A percentile compares a stretch with the other conserved stretches of the same genome.
Evolutionary conservation across 83 land plant genomes (phyloP).

Genomic region (Thuja plicata): DNA sequence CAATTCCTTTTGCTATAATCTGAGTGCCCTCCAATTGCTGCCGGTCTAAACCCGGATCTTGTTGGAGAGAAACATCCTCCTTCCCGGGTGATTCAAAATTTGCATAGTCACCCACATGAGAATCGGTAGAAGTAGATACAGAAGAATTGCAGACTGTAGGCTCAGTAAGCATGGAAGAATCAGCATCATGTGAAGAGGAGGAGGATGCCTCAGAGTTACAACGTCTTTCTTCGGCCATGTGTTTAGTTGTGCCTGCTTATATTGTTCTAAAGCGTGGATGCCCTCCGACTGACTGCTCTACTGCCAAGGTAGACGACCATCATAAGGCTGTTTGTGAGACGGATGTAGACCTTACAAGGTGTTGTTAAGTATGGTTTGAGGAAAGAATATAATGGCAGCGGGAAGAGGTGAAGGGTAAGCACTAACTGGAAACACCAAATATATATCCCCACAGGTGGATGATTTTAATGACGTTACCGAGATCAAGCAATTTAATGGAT

Average conservation of each 20-base stretch:
- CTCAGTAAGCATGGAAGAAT: not conserved
- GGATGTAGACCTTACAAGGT: too few relatives aligned
- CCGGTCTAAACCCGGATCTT: not conserved
- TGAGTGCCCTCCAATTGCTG: not conserved
- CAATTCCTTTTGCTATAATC: slow-evolving; percentile 42
- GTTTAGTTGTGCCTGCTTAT: not conserved
- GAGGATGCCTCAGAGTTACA: not conserved
- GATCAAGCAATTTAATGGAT: too few relatives aligned
- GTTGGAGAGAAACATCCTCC: not conserved
- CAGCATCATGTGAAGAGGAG: not conserved
- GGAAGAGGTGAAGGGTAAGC: too few relatives aligned
- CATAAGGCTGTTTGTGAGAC: too few relatives aligned
- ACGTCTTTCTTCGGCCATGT: not conserved
- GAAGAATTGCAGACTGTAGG: not conserved
- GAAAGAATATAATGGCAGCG: too few relatives aligned
- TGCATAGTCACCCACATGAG: not conserved
- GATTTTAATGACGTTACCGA: too few relatives aligned
- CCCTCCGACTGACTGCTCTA: too few relatives aligned
- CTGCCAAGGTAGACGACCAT: too few relatives aligned
- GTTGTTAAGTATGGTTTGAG: too few relatives aligned
- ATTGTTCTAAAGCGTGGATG: not conserved
- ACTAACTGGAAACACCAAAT: too few relatives aligned
- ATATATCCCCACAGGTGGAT: too few relatives aligned
- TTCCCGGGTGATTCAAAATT: not conserved
- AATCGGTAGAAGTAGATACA: not conserved